These are phyloP conservation scores for Ceratocystis papillata DNA, from an alignment of 2,329 filamentous ascomycete genomes.

Conservation along the genomic window DNA sequence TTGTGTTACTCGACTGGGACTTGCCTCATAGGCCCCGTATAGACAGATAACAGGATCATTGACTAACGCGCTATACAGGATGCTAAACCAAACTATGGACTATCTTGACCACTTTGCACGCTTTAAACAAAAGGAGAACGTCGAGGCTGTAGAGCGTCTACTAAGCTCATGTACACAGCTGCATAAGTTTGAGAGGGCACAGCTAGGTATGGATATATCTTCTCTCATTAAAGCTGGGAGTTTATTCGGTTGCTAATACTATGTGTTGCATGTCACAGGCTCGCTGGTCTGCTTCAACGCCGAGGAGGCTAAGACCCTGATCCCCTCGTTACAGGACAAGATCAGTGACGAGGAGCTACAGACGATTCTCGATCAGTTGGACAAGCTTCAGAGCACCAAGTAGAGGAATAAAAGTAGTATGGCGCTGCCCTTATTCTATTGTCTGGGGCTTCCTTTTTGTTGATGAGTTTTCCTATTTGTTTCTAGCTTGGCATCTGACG, in stretches of 20 bases:
- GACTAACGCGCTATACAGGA: conserved; percentile 37
- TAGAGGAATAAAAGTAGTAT: conserved; percentile 11
- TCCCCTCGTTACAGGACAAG: conserved; percentile 80
- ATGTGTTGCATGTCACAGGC: conserved; percentile 40
- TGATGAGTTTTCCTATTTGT: conserved; percentile 1
- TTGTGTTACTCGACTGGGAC: not conserved
- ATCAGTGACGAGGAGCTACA: conserved; percentile 82
- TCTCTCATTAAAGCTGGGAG: not conserved
- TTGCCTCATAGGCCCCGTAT: too few relatives aligned
- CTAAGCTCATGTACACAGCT: conserved; percentile 69
- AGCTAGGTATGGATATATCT: conserved; percentile 54
- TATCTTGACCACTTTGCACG: conserved; percentile 92
- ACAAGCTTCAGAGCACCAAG: conserved; percentile 51
- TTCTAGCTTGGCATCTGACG: conserved; percentile 3
- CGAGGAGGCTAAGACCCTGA: conserved; percentile 92
- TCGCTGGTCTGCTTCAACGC: conserved; percentile 84
- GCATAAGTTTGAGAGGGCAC: conserved; percentile 84
- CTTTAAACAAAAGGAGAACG: conserved; percentile 90
- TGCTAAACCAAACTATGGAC: conserved; percentile 75
- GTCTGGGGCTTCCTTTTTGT: conserved; percentile 6
- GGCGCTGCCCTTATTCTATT: not conserved
- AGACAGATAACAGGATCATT: not conserved
- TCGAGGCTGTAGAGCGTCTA: conserved; percentile 84
- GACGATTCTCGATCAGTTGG: conserved; percentile 80
- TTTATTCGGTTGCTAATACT: conserved; percentile 11